Evolutionary conservation across 305 asterid genomes (phyloP), one percentile per base, ranked within the genome.

Genomic region (Fraxinus platypoda): DNA sequence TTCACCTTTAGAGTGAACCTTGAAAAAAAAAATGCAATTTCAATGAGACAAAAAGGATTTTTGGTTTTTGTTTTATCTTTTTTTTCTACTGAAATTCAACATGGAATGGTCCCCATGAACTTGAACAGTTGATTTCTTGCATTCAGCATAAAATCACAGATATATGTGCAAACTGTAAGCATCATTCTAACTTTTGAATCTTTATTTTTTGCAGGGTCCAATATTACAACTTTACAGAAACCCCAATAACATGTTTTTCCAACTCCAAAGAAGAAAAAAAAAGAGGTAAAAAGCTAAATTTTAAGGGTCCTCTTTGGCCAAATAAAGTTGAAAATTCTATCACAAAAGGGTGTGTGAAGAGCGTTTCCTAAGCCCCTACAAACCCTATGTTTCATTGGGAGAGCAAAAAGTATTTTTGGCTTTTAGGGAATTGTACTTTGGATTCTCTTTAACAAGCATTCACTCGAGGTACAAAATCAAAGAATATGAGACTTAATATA

Each of bases 161-260:
- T 78, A 41, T 80, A 82, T 75, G 81, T 76, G 78, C 80, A 41
- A 80, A 64, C 31, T 37, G n/a, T n/a, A 52, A 77, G 87, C 85
- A 90, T 92, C 85, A 91, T 90, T 90, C 83, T 83, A 78, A 87
- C 92, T 86, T 90, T 89, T 85, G 93, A 92, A 90, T 75, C 83
- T 41, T 87, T 68, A 2, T 26, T 8, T 71, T 25, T 70, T 71
- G 64, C 78, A 74, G 59, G 83, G 83, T 84, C 88, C 89, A 83
- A 59, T 86, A 23, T 77, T 78, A 66, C 84, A 81, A 84, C 81
- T 88, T 85, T 84, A 80, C 73, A 78, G 59, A 81, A 87, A 80
- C 87, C 91, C 91, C 90, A 90, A 81, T 79, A 83, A 13, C 83
- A 68, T 76, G 38, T 54, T 86, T 85, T 87, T 76, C 71, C 54